Evolutionary conservation across 2,329 filamentous ascomycete species (phyloP), one percentile per base, ranked within the genome.

Genomic region (Botrytis pseudocinerea): DNA sequence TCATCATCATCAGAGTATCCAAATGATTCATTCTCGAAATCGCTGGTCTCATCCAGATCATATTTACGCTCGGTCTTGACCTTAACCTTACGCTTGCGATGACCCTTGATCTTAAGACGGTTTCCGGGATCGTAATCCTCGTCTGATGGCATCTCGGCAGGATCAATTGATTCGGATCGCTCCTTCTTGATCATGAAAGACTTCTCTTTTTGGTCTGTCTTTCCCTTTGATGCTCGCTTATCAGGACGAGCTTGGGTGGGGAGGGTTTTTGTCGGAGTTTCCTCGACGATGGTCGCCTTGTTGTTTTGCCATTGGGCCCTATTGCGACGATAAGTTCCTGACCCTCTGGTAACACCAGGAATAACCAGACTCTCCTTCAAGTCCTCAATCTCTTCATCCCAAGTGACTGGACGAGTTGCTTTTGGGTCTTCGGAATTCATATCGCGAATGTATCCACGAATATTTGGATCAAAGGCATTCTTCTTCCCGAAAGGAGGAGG

Each of bases 401-500:
- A 80, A 9, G 42, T 32, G 5, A 80, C 74, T 12, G 59, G 32
- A 32, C 75, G 66, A 16, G 71, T 74, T 2, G 69, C 63, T 8
- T 57, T 71, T 12, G 75, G 69, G 20, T 70, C 68, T 0, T 74
- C 63, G 2, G 54, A 48, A n/a, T 70, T 35, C 54, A 74, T 38
- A 40, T 80, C 78, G 7, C 79, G 76, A 20, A 77, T 69, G 48
- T 77, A 78, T 1, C 78, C 79, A 9, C 79, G 76, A 63, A 80
- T 70, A 1, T 61, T 72, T 2, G 70, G 42, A 66, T 77, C 71
- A 18, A 70, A 28, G 2, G 38, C 42, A 22, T 42, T 18, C 8
- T 70, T 72, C 69, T 78, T 80, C 14, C 76, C 76, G 12, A 78
- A 59, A 2, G 73, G 57, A 6, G 79, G 79, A n/a, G 79, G 79